Evolutionary conservation across 306 rosid genomes (phyloP), one percentile per base, ranked within the genome.

Genomic region (Albizia julibrissin): DNA sequence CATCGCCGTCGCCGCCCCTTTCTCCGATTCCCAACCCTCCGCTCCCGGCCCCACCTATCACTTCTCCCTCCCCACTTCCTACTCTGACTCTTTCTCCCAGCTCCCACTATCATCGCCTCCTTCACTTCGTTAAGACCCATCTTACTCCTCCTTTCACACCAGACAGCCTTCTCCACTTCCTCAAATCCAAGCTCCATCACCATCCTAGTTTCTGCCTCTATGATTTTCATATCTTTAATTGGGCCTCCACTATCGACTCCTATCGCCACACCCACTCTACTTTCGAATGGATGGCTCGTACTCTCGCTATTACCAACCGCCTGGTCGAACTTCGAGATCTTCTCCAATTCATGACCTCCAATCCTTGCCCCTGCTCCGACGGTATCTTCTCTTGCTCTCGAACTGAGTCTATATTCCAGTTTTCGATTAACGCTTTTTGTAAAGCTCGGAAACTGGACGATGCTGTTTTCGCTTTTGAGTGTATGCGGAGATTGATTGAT

Each of bases 181-280:
- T 94, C 84, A 88, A 88, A 46, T 90, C 92, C 47, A 92, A 90
- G 88, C 97, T 94, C 76, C 97, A 86, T 66, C 85, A 89, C 87
- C 94, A 92, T 85, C 97, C 97, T 26, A 80, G 85, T 34, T 90
- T 94, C 90, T 74, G 92, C 62, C 93, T 87, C 79, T 85, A 83
- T 39, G 98, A 94, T 70, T 94, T 94, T 78, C 97, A 92, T 75
- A 79, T 94, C 90, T 94, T 92, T 91, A 84, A 72, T 2, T 94
- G 98, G 98, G 98, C 93, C 42, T 81, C 95, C 54, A 39, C 97
- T 33, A 21, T 92, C 1, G 97, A 92, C 81, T 91, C 98, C 44
- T 94, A 80, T 84, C 93, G 94, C 86, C 98, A 94, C 54, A 90
- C 87, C 44, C 98, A 92, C 83, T 29, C 87, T 34, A 91, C 97